Conservation (phyloP, 495 filamentous ascomycete genomes). For the Pyrenula massariospora region DNA sequence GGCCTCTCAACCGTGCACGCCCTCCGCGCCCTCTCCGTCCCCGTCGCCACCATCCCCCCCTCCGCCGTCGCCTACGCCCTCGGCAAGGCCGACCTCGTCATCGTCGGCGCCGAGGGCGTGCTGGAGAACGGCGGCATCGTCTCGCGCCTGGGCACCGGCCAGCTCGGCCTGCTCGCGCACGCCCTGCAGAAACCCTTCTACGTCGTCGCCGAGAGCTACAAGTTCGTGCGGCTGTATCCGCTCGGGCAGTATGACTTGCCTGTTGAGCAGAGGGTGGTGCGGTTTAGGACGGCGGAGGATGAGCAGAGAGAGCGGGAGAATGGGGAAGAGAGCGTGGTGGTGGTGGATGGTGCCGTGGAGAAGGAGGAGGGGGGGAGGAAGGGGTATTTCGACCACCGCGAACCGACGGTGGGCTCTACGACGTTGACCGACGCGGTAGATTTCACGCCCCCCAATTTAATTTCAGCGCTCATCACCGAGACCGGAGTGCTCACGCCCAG, state of each 20-base stretch:
- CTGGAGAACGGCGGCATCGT: constrained; percentile 91
- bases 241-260: constrained; percentile 67
- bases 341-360: constrained; percentile 3
- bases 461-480: constrained; percentile 72
- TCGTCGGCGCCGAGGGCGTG: constrained; percentile 90
- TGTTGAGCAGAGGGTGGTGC: constrained; percentile 62
- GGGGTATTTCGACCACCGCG: constrained; percentile 5
- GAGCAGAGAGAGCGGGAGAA: constrained; percentile 19
- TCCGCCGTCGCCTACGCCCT: constrained; percentile 79
- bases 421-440: constrained; percentile 52
- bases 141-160: constrained; percentile 80
- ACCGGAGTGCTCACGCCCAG: constrained; percentile 62
- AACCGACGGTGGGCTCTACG: constrained; percentile 9
- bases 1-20: constrained; percentile 51
- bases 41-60: constrained; percentile 73
- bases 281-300: constrained; percentile 48
- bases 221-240: constrained; percentile 77
- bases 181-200: constrained; percentile 71
- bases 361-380: constrained; percentile 1
- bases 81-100: constrained; percentile 64
- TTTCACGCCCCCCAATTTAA: constrained; percentile 74
- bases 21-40: constrained; percentile 62
- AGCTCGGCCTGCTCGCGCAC: constrained; percentile 75
- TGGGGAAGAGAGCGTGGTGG: constrained; percentile 8
- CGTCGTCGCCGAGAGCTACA: constrained; percentile 90